Base-by-base conservation (phyloP, 2,329 filamentous ascomycete species). In the Aspergillus pseudoviridinutans region DNA sequence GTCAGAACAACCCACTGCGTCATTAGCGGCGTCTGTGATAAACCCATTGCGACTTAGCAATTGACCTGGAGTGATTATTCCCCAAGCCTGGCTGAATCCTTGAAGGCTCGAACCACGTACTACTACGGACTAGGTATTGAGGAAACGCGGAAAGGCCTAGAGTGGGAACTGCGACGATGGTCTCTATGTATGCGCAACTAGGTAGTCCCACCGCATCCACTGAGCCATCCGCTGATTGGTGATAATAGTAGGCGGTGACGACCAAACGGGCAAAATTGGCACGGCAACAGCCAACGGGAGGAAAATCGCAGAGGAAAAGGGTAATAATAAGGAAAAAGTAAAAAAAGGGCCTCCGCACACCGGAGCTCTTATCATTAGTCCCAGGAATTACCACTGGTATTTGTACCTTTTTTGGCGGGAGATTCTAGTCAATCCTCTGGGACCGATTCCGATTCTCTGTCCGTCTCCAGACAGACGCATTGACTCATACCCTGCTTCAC, bases 301-400 rank as follows among this genome's bases (percentile, higher is more conserved):
- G 14, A 35, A 35, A 35, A 6, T 5, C 17, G 50, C 55, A 56
- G 12, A 28, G 38, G 42, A 58, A 50, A 35, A 12, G 2, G 14
- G 32, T 6, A 60, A 47, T 49, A 41, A 20, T n/a, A 3, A 50
- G 52, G 56, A 51, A 54, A 44, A 57, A 47, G 28, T 42, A 29
- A 17, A 28, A 38, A 56, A 49, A 53, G 42, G 32, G 49, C 53
- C 63, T 65, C 68, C 68, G 68, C 62, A 64, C 61, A 68, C 65
- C 68, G 68, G 68, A 67, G 61, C 59, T 65, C 66, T 69, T 66
- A 70, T 68, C 66, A 14, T 27, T 47, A 24, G 64, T 64, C 60
- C 51, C 44, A 49, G 5, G 2, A 17, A 14, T 24, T 41, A 29
- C 28, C 28, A 12, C 10, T 29, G 28, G 28, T 35, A 46, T 22